Evolutionary conservation across 2,329 filamentous ascomycete species (phyloP).

Genomic region (Colletotrichum plurivorum): DNA sequence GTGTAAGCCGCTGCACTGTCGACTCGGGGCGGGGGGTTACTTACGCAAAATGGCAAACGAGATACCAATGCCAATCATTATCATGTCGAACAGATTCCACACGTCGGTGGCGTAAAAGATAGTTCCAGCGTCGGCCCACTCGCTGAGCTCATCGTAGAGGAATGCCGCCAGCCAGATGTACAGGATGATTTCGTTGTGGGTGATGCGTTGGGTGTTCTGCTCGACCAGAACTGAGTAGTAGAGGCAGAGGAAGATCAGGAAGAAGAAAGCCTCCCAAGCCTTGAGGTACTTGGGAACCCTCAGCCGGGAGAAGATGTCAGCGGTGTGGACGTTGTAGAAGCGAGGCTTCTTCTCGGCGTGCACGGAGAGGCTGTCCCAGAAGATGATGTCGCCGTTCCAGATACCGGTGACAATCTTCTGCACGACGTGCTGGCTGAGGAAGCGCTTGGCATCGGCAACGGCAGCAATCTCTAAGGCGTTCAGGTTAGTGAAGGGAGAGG

Average conservation of each 20-base stretch:
- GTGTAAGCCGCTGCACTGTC: slow-evolving; percentile 33
- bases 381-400: slow-evolving; percentile 89
- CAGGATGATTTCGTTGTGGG: slow-evolving; percentile 77
- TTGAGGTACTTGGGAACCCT: slow-evolving; percentile 89
- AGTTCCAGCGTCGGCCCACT: slow-evolving; percentile 88
- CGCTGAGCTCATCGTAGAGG: slow-evolving; percentile 88
- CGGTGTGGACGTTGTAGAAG: slow-evolving; percentile 77
- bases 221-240: slow-evolving; percentile 91
- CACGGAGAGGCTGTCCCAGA: slow-evolving; percentile 85
- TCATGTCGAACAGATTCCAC: slow-evolving; percentile 82
- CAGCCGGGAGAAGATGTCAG: slow-evolving; percentile 81
- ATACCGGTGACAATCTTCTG: slow-evolving; percentile 88
- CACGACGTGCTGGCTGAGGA: slow-evolving; percentile 83
- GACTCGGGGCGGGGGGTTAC: slow-evolving; percentile 48
- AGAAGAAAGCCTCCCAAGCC: slow-evolving; percentile 86
- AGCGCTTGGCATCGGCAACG: slow-evolving; percentile 85
- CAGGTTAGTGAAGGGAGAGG: slow-evolving; percentile 80
- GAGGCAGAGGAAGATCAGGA: slow-evolving; percentile 80
- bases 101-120: slow-evolving; percentile 89
- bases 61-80: slow-evolving; percentile 81
- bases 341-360: slow-evolving; percentile 82
- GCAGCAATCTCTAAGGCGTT: slow-evolving; percentile 91
- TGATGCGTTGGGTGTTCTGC: slow-evolving; percentile 76
- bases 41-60: slow-evolving; percentile 80
- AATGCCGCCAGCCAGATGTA: slow-evolving; percentile 92